Conservation (phyloP, 2,329 filamentous ascomycete species). For the Calonectria henricotiae region DNA sequence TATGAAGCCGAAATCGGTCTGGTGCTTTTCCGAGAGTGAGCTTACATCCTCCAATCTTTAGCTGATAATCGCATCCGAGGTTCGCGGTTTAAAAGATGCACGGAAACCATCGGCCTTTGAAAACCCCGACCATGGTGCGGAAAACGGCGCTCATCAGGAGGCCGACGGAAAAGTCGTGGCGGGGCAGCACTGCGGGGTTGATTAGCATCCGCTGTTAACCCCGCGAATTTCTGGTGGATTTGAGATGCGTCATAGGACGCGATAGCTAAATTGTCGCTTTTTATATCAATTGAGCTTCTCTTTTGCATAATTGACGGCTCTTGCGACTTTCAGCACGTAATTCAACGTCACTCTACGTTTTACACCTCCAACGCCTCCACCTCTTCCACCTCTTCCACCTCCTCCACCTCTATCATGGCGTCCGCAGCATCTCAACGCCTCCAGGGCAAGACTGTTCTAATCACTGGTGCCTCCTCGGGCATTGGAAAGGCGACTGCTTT, state of each 20-base stretch:
- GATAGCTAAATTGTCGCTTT: slow-evolving; percentile 20
- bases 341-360: neutral
- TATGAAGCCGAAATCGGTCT: neutral
- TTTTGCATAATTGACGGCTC: slow-evolving; percentile 5
- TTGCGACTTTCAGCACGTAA: neutral
- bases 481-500: slow-evolving; percentile 87
- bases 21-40: neutral
- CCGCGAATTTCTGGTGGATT: slow-evolving; percentile 5
- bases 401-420: slow-evolving; percentile 57
- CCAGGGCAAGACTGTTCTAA: slow-evolving; percentile 90
- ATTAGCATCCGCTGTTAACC: slow-evolving; percentile 16
- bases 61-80: neutral
- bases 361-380: neutral
- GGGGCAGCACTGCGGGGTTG: slow-evolving; percentile 20
- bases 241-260: slow-evolving; percentile 13
- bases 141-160: neutral
- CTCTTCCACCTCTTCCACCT: neutral
- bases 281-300: slow-evolving; percentile 36
- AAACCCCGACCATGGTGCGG: slow-evolving; percentile 6
- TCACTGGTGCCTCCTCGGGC: slow-evolving; percentile 94
- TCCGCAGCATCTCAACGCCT: slow-evolving; percentile 84
- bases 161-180: slow-evolving; percentile 36
- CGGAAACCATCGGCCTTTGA: neutral
- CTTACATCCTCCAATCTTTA: neutral
- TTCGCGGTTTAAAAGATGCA: neutral